Evolutionary conservation across 192 early-diverging fungal species (phyloP), one percentile per base, ranked within the genome.

Genomic region (Backusella luteola): DNA sequence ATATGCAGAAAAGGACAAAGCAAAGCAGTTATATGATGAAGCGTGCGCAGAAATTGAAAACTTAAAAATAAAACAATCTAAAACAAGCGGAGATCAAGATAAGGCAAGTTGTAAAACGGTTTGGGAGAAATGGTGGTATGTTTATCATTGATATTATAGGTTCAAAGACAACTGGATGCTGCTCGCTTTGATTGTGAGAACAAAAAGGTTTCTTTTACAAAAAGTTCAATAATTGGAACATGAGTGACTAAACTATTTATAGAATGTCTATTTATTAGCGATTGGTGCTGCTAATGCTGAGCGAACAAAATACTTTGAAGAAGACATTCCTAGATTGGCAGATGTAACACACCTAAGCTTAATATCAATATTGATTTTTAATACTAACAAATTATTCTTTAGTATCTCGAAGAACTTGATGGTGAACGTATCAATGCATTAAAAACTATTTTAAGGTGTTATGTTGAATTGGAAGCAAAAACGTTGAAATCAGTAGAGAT

Each of bases 161-260:
- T 78, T 38, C 72, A 80, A 67, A 74, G 79, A 56, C 84, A 87
- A 26, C 69, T 79, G 44, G 79, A 83, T 36, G 85, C 90, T 52
- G 91, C 91, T 73, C 87, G 90, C 26, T 73, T 93, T 17, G 91
- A 95, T 32, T 86, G 91, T 82, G 87, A 93, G 67, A 94, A 93
- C 73, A 84, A 79, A 73, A 90, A 90, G 78, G 87, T 87, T 82
- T 14, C 12, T 6, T 26, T 15, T 29, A 17, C 0, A 29, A 29
- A 63, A 29, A 39, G 9, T 39, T 11, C 38, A 39, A 39, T 39
- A 39, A 12, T 39, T 39, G 38, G 9, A 38, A 38, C 11, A 32
- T 9, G 36, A 39, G 9, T 39, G 38, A 39, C 38, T 39, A 29
- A 66, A 17, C 35, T 17, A 9, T 36, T 34, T 36, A 73, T 53